phyloP scores from a whole-genome alignment of 2,329 filamentous ascomycete genomes.

The Pseudovirgaria hyperparasitica region DNA sequence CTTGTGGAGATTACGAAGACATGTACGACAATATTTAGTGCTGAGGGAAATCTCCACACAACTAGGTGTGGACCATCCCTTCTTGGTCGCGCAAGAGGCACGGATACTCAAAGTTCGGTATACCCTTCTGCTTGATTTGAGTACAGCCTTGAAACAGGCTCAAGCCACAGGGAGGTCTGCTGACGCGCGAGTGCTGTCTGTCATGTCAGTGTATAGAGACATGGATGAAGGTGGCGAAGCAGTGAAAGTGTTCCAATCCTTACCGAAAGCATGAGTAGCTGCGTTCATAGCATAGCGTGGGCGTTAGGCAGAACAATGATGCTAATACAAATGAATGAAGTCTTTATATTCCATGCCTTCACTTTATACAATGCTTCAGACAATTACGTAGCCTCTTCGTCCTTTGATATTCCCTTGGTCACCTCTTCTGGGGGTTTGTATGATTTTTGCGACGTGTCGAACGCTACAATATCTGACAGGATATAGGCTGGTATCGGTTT shows the following conservation, averaged over 20 bases:
- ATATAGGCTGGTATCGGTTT: no score
- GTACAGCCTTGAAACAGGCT: slow-evolving; percentile 47
- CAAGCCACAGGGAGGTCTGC: slow-evolving; percentile 27
- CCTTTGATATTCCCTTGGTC: no score
- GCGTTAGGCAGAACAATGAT: slow-evolving; percentile 30
- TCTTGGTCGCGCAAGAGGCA: slow-evolving; percentile 43
- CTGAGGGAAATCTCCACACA: slow-evolving; percentile 38
- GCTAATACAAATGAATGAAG: no score
- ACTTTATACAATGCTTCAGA: no score
- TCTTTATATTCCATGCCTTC: no score
- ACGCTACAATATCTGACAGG: no score
- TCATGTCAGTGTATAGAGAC: slow-evolving; percentile 48
- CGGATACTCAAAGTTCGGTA: slow-evolving; percentile 46
- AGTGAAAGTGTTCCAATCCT: slow-evolving; percentile 39
- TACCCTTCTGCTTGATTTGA: slow-evolving; percentile 52
- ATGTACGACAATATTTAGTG: slow-evolving; percentile 45
- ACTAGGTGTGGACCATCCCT: slow-evolving; percentile 48
- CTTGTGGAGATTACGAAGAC: slow-evolving; percentile 36
- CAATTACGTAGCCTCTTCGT: no score
- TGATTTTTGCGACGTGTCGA: no score
- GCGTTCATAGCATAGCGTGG: slow-evolving; percentile 31
- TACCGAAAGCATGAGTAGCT: slow-evolving; percentile 8
- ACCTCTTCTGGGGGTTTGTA: no score
- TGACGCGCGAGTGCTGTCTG: slow-evolving; percentile 35
- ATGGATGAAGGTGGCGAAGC: slow-evolving; percentile 49